A percentile compares a stretch with the other conserved stretches of the same genome.
phyloP scores from a whole-genome alignment of 2,329 filamentous ascomycete species.

The Pestalotiopsis sp. region DNA sequence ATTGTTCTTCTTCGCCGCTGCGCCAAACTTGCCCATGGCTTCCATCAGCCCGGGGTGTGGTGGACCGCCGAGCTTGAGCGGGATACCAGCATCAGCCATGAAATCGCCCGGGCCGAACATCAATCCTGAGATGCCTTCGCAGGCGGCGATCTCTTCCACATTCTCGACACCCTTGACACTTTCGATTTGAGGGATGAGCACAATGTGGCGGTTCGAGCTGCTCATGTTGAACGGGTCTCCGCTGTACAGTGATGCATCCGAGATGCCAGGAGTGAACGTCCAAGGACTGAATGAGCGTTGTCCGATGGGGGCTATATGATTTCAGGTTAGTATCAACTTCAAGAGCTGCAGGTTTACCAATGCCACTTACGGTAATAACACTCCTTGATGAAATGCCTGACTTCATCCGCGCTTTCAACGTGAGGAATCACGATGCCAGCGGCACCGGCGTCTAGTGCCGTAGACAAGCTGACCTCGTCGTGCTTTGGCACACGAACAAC shows the following conservation, averaged over 20 bases:
- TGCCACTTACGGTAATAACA: slow-evolving; percentile 23
- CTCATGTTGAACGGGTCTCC: slow-evolving; percentile 25
- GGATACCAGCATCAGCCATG: slow-evolving; percentile 19
- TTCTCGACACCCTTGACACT: slow-evolving; percentile 27
- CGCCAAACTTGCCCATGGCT: slow-evolving; percentile 18
- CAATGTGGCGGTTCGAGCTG: slow-evolving; percentile 25
- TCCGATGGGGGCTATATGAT: slow-evolving; percentile 19
- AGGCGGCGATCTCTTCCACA: slow-evolving; percentile 25
- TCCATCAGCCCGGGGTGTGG: slow-evolving; percentile 15
- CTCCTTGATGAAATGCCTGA: slow-evolving; percentile 22
- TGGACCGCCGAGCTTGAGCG: slow-evolving; percentile 10
- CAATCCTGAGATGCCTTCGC: slow-evolving; percentile 17
- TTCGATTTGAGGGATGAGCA: slow-evolving; percentile 24
- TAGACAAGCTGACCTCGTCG: slow-evolving; percentile 21
- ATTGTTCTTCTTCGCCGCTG: slow-evolving; percentile 14
- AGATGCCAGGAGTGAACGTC: slow-evolving; percentile 25
- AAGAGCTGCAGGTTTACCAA: background rate
- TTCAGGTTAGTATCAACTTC: too few species aligned
- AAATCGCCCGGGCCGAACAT: slow-evolving; percentile 26
- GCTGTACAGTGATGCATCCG: slow-evolving; percentile 22
- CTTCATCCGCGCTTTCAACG: slow-evolving; percentile 23
- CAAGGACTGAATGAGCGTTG: slow-evolving; percentile 22
- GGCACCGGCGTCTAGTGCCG: slow-evolving; percentile 25
- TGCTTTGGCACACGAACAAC: slow-evolving; percentile 24
- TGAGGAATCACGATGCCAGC: slow-evolving; percentile 25